phyloP scores from a whole-genome alignment of 805 yeast species.

The Kregervanrija delftensis region DNA sequence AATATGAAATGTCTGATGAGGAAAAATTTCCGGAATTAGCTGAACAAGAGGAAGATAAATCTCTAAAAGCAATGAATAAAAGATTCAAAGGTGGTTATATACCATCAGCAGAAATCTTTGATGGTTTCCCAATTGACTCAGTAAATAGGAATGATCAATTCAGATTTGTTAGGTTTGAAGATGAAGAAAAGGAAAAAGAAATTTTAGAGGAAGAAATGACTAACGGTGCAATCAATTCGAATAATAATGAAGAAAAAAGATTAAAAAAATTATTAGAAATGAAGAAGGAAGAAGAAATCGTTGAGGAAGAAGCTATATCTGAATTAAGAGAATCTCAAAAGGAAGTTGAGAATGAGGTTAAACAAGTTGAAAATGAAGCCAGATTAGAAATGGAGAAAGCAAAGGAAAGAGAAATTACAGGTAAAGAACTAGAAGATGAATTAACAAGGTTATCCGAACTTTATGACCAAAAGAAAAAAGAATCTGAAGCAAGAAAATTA shows the following conservation, averaged over 20 bases:
- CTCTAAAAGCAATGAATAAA: constrained; percentile 4
- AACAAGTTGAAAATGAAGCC: constrained; percentile 7
- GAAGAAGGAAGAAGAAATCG: not conserved
- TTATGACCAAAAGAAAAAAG: constrained; percentile 11
- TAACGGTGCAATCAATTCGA: constrained; percentile 15
- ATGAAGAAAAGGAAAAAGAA: constrained; percentile 11
- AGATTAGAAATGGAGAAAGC: constrained; percentile 18
- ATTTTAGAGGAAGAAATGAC: constrained; percentile 9
- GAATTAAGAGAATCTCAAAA: constrained; percentile 28
- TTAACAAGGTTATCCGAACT: constrained; percentile 24
- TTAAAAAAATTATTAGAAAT: not conserved
- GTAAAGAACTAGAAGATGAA: constrained; percentile 6
- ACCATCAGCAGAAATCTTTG: constrained; percentile 18
- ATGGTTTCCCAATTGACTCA: constrained; percentile 26
- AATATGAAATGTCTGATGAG: constrained; percentile 13
- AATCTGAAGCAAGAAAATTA: constrained; percentile 10
- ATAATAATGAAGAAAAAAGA: constrained; percentile 10
- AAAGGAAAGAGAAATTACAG: constrained; percentile 8
- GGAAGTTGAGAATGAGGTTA: constrained; percentile 22
- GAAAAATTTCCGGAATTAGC: constrained; percentile 8
- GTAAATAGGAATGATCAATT: constrained; percentile 23
- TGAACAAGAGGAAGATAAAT: constrained; percentile 9
- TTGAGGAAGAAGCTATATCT: constrained; percentile 22
- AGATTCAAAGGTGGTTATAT: constrained; percentile 13
- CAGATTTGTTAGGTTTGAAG: constrained; percentile 27